phyloP scores from a whole-genome alignment of 257 asterid species.

The Echites panduratus region DNA sequence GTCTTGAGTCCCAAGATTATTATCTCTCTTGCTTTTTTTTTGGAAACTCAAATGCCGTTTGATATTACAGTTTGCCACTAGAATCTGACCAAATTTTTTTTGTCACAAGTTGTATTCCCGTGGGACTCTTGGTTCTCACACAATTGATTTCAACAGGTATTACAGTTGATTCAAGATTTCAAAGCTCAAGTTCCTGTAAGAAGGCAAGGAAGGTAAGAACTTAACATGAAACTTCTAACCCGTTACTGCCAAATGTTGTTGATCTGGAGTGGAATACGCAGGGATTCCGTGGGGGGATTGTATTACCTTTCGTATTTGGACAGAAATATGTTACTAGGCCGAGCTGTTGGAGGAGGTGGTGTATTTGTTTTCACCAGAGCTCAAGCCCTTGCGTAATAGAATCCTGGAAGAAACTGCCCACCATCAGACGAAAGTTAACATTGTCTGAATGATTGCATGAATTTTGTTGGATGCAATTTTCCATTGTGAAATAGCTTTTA shows the following conservation, averaged over 20 bases:
- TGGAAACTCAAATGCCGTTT: background rate
- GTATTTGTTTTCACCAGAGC: conserved; percentile 75
- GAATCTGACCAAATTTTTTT: no score
- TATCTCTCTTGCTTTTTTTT: background rate
- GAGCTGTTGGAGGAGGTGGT: conserved; percentile 92
- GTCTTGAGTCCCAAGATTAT: background rate
- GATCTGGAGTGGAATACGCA: conserved; percentile 19
- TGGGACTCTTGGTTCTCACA: no score
- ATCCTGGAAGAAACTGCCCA: background rate
- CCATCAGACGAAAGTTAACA: background rate
- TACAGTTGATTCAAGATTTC: conserved; percentile 73
- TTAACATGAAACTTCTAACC: background rate
- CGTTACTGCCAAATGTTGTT: conserved; percentile 4
- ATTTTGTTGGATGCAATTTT: background rate
- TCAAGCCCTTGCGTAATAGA: conserved; percentile 28
- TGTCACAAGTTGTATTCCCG: background rate
- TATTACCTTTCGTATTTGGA: conserved; percentile 83
- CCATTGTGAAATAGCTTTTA: background rate
- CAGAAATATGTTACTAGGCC: conserved; percentile 74
- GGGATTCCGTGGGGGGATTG: conserved; percentile 75
- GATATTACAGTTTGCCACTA: background rate
- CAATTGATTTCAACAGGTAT: conserved; percentile 33
- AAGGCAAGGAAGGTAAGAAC: conserved; percentile 40
- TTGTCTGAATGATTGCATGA: background rate
- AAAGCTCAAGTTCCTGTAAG: conserved; percentile 68